A percentile compares a stretch with the other conserved stretches of the same genome.
Conservation (phyloP, 805 yeast species). For the Dipodascus geniculatus region DNA sequence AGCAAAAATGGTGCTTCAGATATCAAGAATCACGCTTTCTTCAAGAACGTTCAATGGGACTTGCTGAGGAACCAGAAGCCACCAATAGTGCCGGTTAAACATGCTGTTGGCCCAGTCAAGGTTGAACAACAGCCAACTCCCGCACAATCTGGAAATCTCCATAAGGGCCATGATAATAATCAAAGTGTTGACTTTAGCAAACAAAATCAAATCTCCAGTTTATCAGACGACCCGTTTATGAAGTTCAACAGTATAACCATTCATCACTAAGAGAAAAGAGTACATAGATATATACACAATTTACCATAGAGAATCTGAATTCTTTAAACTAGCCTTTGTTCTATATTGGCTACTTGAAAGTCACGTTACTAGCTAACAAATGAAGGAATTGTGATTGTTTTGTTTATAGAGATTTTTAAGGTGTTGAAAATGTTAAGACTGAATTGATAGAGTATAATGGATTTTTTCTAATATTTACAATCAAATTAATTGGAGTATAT, state of each 20-base stretch:
- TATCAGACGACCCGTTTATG: constrained; percentile 63
- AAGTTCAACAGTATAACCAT: constrained; percentile 78
- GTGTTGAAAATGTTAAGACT: too few species aligned
- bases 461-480: too few species aligned
- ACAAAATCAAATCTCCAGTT: constrained; percentile 21
- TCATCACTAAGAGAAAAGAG: constrained; percentile 49
- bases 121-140: neutral
- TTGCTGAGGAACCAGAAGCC: constrained; percentile 84
- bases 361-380: too few species aligned
- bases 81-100: constrained; percentile 84
- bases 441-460: too few species aligned
- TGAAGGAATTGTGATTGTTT: too few species aligned
- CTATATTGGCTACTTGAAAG: too few species aligned
- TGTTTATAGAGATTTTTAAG: too few species aligned
- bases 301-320: too few species aligned
- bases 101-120: constrained; percentile 36
- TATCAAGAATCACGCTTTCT: constrained; percentile 80
- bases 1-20: constrained; percentile 93
- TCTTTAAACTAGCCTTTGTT: too few species aligned
- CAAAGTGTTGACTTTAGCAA: constrained; percentile 4
- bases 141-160: neutral
- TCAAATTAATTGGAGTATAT: too few species aligned
- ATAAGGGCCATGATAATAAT: constrained; percentile 7
- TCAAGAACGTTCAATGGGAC: constrained; percentile 93
- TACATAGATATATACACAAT: neutral